phyloP scores from a whole-genome alignment of 345 rosid genomes.

The Aquilaria sinensis region DNA sequence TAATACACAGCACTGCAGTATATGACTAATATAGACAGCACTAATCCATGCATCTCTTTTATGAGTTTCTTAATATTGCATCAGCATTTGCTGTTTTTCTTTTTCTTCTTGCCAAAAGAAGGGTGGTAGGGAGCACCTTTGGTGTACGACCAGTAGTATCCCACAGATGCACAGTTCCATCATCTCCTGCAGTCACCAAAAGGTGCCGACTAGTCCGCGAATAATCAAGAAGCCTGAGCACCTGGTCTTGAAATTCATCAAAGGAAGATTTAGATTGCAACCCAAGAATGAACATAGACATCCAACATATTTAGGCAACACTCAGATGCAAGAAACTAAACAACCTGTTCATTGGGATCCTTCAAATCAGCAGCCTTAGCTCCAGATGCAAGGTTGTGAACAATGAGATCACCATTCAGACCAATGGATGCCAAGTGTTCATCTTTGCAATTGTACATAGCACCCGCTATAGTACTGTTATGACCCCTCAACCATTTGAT shows the following conservation, averaged over 20 bases:
- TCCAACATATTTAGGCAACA: conserved; percentile 12
- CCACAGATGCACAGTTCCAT: conserved; percentile 95
- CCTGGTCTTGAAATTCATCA: conserved; percentile 76
- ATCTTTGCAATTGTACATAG: conserved; percentile 93
- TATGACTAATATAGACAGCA: no score
- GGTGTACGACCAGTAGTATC: conserved; percentile 91
- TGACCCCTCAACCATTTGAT: conserved; percentile 96
- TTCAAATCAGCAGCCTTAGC: conserved; percentile 84
- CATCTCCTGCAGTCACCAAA: conserved; percentile 96
- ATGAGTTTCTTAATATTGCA: no score
- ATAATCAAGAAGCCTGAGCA: conserved; percentile 93
- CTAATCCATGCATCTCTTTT: no score
- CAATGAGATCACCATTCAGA: conserved; percentile 78
- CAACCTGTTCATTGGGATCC: conserved; percentile 94
- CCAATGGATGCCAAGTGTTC: conserved; percentile 97
- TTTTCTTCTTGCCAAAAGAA: not conserved
- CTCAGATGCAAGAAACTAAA: conserved; percentile 30
- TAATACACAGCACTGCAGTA: no score
- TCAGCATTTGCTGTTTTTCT: no score
- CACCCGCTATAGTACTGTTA: conserved; percentile 73
- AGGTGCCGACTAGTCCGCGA: conserved; percentile 87
- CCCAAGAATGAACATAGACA: conserved; percentile 13
- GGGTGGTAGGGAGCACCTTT: conserved; percentile 45
- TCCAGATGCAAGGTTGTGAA: conserved; percentile 95
- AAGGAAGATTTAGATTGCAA: conserved; percentile 34